Evolutionary conservation across 306 rosid species (phyloP), one percentile per base, ranked within the genome.

Genomic region (Medicago lupulina): DNA sequence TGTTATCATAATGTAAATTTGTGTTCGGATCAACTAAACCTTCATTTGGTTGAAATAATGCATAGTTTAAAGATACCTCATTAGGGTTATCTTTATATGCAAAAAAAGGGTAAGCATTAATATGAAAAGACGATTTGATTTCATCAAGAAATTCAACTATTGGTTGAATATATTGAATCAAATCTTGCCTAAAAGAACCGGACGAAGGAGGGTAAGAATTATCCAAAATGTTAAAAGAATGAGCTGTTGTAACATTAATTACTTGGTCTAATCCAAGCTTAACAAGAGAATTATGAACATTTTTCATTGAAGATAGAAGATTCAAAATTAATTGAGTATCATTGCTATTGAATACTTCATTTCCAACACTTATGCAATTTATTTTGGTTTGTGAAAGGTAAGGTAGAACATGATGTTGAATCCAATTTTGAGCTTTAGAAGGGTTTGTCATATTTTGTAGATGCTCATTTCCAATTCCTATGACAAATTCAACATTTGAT

Each of bases 91-190:
- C 92, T 77, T 86, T 93, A 78, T 93, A 93, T 12, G 98, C 93
- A 63, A 93, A 93, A 34, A 78, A 93, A 0, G 97, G 98, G 50
- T 93, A 93, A 5, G 94, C 91, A 57, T 93, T 93, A 7, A 93
- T 83, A 1, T 88, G 81, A 15, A 93, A 93, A 1, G 98, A 94
- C 1, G 96, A 81, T 0, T 88, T 86, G 39, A 69, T 85, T 68
- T 88, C 83, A 4, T 91, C 67, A 49, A 83, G 96, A 65, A 91
- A 93, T 1, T 71, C 67, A 8, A 91, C 65, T 44, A 93, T 74
- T 36, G 97, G 94, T 53, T 89, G 85, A 16, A 93, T 79, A 54
- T 80, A 87, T 15, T 77, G 80, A 1, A 85, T 83, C 0, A 91
- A 76, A 65, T 89, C 90, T 76, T 83, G 64, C 34, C 72, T 76